Evolutionary conservation across 2,329 filamentous ascomycete genomes (phyloP), one percentile per base, ranked within the genome.

Genomic region (Ilyonectria mors-panacis): DNA sequence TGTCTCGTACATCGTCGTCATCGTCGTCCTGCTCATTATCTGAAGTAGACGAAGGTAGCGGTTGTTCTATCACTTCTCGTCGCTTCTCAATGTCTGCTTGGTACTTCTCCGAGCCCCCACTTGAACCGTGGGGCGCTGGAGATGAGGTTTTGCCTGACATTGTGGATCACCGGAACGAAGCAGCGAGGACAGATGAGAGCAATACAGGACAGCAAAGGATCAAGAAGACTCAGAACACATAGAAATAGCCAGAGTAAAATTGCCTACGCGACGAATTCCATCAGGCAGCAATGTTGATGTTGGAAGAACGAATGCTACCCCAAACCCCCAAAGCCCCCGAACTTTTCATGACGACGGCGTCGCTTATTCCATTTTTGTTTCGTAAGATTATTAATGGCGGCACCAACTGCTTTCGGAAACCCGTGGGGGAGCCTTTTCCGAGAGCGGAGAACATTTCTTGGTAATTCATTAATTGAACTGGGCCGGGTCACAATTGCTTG

Each of bases 241-340:
- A 15, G 17, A 42, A 42, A 39, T 19, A 13, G 30, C 28, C 30
- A 26, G 13, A 50, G n/a, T 6, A 28, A 51, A 19, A 26, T 50
- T 19, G 10, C 21, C 23, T 57, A 33, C 23, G 39, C 19, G 42
- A 50, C 4, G 48, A 19, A 8, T 19, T 19, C n/a, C 8, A 12
- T n/a, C 10, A 8, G 35, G 19, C 53, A 15, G 30, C 44, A 47
- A 28, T 56, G 54, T 50, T 12, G 44, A 50, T 57, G 21, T 19
- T 28, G 35, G 39, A 42, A 50, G 47, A 44, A 56, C 48, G 35
- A 42, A 33, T 50, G 39, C 28, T 19, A 56, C 13, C 17, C 35
- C 26, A 55, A 50, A 50, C 53, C 59, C 48, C 59, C 51, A 62
- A 44, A 28, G 39, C 51, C 59, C 59, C 44, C 59, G 59, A 63